Percentiles rank a stretch among this genome's conserved stretches.
phyloP scores from a whole-genome alignment of 441 rosid species.

The Gossypium trilobum region DNA sequence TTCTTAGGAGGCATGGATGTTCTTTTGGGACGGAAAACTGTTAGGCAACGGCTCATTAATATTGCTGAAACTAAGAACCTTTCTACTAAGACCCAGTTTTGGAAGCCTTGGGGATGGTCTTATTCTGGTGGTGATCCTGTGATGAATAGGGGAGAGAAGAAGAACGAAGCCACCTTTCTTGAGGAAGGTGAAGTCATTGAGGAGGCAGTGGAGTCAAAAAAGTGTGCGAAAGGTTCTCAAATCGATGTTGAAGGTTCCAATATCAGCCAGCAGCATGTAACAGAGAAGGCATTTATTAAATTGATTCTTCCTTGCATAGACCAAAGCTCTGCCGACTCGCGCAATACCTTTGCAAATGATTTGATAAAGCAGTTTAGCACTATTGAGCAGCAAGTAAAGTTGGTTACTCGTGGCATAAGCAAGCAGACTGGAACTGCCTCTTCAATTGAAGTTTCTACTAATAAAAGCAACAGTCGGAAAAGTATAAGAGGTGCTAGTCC shows the following conservation, averaged over 20 bases:
- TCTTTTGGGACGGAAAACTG: slow-evolving; percentile 81
- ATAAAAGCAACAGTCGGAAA: slow-evolving; percentile 65
- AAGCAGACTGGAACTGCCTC: slow-evolving; percentile 62
- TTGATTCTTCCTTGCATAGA: slow-evolving; percentile 96
- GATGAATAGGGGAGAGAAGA: slow-evolving; percentile 39
- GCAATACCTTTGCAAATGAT: slow-evolving; percentile 78
- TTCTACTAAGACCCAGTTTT: slow-evolving; percentile 71
- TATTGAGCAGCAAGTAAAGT: slow-evolving; percentile 80
- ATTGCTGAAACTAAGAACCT: slow-evolving; percentile 71
- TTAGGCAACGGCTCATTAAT: slow-evolving; percentile 70
- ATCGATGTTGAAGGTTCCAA: slow-evolving; percentile 39
- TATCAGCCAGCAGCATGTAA: slow-evolving; percentile 42
- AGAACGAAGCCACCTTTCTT: slow-evolving; percentile 47
- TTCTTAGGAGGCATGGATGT: slow-evolving; percentile 81
- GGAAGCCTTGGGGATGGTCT: slow-evolving; percentile 99
- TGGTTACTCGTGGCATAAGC: slow-evolving; percentile 56
- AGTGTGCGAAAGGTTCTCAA: slow-evolving; percentile 36
- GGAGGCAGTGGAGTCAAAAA: slow-evolving; percentile 51
- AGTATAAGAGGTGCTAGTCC: slow-evolving; percentile 85
- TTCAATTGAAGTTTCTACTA: slow-evolving; percentile 57
- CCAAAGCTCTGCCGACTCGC: slow-evolving; percentile 87
- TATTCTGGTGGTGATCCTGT: slow-evolving; percentile 30
- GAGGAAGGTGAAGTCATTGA: slow-evolving; percentile 96
- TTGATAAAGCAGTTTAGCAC: slow-evolving; percentile 82
- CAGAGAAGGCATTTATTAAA: slow-evolving; percentile 84